A percentile compares a stretch with the other conserved stretches of the same genome.
phyloP scores from a whole-genome alignment of 495 filamentous ascomycete species.

The Neurospora sp. region DNA sequence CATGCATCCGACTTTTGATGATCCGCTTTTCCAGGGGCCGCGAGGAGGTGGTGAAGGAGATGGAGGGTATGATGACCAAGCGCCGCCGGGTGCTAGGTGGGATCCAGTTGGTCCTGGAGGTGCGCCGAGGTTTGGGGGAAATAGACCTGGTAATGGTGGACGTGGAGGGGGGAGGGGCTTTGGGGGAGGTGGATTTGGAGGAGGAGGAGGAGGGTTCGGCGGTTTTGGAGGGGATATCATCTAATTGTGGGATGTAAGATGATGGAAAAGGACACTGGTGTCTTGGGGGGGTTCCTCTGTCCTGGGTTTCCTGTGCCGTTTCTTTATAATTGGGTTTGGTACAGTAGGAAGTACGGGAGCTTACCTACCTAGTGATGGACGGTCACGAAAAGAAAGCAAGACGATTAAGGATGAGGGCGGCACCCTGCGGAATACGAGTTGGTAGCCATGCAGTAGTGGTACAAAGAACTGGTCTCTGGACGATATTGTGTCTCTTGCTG shows the following conservation, averaged over 20 bases:
- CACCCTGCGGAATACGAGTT: too few relatives aligned
- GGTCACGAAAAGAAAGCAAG: too few relatives aligned
- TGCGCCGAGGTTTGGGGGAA: constrained; percentile 28
- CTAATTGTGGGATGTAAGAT: constrained; percentile 5
- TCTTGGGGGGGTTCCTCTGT: too few relatives aligned
- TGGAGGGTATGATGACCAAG: constrained; percentile 38
- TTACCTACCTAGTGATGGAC: too few relatives aligned
- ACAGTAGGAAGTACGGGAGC: too few relatives aligned
- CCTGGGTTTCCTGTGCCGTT: too few relatives aligned
- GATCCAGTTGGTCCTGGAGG: constrained; percentile 77
- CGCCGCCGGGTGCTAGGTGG: constrained; percentile 52
- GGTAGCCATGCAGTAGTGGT: too few relatives aligned
- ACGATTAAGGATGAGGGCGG: too few relatives aligned
- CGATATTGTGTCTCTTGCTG: too few relatives aligned
- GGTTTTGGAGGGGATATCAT: constrained; percentile 35
- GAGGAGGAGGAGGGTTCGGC: constrained; percentile 16
- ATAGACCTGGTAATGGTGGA: constrained; percentile 14
- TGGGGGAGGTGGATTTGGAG: constrained; percentile 21
- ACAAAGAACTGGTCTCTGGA: too few relatives aligned
- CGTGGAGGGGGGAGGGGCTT: constrained; percentile 21
- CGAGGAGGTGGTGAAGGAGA: constrained; percentile 30
- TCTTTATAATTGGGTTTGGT: too few relatives aligned
- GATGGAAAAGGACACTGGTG: too few relatives aligned
- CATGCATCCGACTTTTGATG: constrained; percentile 95
- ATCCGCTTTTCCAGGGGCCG: constrained; percentile 70